phyloP scores from a whole-genome alignment of 176 grass and related monocot species.

The Avena eriantha region DNA sequence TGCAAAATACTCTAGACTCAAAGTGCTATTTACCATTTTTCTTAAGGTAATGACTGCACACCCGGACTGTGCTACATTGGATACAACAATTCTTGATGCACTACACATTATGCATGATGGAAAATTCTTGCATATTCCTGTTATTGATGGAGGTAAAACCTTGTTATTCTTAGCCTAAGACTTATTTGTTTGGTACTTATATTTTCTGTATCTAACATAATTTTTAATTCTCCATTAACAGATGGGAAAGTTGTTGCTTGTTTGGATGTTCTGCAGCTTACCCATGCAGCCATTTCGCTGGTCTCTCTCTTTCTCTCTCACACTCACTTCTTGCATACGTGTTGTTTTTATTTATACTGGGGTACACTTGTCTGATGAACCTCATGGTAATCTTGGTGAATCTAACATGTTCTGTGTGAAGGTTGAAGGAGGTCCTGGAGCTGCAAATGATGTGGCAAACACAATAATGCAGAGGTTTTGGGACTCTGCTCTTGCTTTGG shows the following conservation, averaged over 20 bases:
- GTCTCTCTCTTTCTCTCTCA: slow-evolving; percentile 39
- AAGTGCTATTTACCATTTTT: slow-evolving; percentile 34
- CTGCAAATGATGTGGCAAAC: slow-evolving; percentile 78
- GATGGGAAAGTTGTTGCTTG: slow-evolving; percentile 83
- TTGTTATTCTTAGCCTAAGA: slow-evolving; percentile 20
- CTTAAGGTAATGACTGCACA: slow-evolving; percentile 89
- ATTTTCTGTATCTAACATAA: slow-evolving; percentile 22
- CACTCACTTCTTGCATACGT: background rate
- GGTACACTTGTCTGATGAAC: background rate
- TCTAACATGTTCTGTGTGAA: slow-evolving; percentile 44
- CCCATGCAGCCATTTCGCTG: slow-evolving; percentile 96
- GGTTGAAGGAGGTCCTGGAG: slow-evolving; percentile 76
- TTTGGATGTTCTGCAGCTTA: slow-evolving; percentile 97
- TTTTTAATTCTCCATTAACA: slow-evolving; percentile 38
- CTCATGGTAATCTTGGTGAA: slow-evolving; percentile 15
- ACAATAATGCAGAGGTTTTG: slow-evolving; percentile 94
- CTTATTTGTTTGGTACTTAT: slow-evolving; percentile 15
- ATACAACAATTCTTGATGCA: slow-evolving; percentile 92
- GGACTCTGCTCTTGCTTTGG: slow-evolving; percentile 93
- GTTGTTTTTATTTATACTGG: background rate
- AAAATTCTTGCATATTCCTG: slow-evolving; percentile 98
- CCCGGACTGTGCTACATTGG: slow-evolving; percentile 77
- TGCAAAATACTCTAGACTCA: slow-evolving; percentile 42
- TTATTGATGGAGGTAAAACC: slow-evolving; percentile 79
- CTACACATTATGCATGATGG: slow-evolving; percentile 94